Evolutionary conservation across 2,329 filamentous ascomycete genomes (phyloP), one percentile per base, ranked within the genome.

Genomic region (Incumbomyces delicatus): DNA sequence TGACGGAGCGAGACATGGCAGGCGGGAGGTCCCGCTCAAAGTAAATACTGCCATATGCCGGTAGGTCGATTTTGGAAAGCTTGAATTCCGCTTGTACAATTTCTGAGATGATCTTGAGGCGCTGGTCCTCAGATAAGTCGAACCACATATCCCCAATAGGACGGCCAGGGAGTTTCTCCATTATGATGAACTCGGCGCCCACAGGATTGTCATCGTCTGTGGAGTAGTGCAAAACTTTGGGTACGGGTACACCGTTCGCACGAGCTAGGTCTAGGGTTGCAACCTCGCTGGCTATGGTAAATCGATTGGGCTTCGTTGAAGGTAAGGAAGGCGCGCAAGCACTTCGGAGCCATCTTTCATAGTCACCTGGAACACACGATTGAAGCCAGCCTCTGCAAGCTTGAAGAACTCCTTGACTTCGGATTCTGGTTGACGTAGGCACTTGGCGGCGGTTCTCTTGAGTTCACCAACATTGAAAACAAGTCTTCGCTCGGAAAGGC

Each of bases 151-250:
- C 57, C 18, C 60, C 61, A n/a, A 66, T 47, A 8, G 59, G 56
- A 7, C 18, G 52, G 13, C 67, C 67, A 1, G 53, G 41, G 12
- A 66, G 39, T n/a, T 60, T 58, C 48, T 66, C 65, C 50, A 68
- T 59, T 5, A 69, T 55, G 16, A 70, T 55, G 22, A 65, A 68
- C 55, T 68, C 65, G 2, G 61, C 59, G 0, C 64, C 61, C 44
- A 65, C 61, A 7, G 63, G 49, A 50, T 69, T 70, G 14, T 64
- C 54, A 3, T 44, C 45, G 20, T 58, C 60, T 29, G 60, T 36
- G 7, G 61, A 64, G 52, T 66, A 67, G 16, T 52, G 49, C 41
- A 62, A 60, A 14, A 68, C 55, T 44, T 61, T 55, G 1, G 65
- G 65, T 11, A 69, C 60, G 5, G 64, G 66, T 27, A 67, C 46